A percentile compares a stretch with the other conserved stretches of the same genome.
These are phyloP conservation scores for Naganishia friedmannii DNA, from an alignment of 768 basidiomycete species.

Conservation along the genomic window DNA sequence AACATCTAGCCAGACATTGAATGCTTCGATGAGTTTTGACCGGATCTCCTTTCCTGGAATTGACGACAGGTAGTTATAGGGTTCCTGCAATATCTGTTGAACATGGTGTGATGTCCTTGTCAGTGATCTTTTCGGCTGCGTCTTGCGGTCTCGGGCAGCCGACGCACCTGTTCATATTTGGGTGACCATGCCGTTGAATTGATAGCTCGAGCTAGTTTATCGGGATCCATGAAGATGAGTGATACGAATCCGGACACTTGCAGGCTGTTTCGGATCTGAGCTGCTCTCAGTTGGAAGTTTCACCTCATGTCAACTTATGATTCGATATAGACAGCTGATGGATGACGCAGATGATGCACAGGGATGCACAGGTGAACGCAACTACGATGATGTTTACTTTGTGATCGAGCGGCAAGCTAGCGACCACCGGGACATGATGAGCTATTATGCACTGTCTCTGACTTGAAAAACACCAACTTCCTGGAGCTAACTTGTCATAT, in stretches of 20 bases:
- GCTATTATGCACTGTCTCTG: too few relatives aligned
- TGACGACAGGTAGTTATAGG: conserved; percentile 75
- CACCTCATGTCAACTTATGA: too few relatives aligned
- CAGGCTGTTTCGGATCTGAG: background rate
- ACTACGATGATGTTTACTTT: background rate
- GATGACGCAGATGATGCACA: background rate
- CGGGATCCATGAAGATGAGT: conserved; percentile 6
- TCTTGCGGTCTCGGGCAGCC: too few relatives aligned
- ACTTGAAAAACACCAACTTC: too few relatives aligned
- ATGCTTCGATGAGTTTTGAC: conserved; percentile 79
- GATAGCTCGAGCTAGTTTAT: conserved; percentile 22
- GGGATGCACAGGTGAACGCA: conserved; percentile 2
- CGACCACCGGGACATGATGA: too few relatives aligned
- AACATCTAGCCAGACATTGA: conserved; percentile 87
- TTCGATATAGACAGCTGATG: background rate
- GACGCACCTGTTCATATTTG: conserved; percentile 24
- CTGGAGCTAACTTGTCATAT: too few relatives aligned
- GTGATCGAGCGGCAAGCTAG: conserved; percentile 2
- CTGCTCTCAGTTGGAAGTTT: too few relatives aligned
- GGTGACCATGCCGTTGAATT: conserved; percentile 23
- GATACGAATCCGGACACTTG: background rate
- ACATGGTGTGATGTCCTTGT: too few relatives aligned
- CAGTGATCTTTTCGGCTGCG: too few relatives aligned
- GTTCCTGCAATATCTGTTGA: conserved; percentile 64
- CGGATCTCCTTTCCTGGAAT: conserved; percentile 93